phyloP scores from a whole-genome alignment of 257 asterid genomes.

The Lycium barbarum region DNA sequence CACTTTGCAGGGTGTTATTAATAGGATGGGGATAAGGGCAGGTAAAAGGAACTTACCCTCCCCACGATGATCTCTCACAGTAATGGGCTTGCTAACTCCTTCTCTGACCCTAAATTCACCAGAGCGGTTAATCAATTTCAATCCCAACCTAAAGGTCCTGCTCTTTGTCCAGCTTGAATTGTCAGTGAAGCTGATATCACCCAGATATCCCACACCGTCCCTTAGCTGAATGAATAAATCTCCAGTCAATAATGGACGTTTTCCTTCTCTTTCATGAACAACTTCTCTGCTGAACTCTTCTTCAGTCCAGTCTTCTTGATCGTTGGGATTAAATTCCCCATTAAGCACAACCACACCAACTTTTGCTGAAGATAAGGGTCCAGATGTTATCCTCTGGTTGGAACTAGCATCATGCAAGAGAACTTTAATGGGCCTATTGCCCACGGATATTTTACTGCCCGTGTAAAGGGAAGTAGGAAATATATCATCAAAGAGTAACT shows the following conservation, averaged over 20 bases:
- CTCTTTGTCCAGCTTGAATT: conserved; percentile 92
- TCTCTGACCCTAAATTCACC: conserved; percentile 60
- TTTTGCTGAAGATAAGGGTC: conserved; percentile 62
- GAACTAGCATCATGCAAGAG: conserved; percentile 56
- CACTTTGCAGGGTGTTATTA: background rate
- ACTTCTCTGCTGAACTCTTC: conserved; percentile 54
- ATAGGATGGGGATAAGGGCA: background rate
- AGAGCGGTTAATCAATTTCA: conserved; percentile 39
- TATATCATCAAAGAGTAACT: conserved; percentile 53
- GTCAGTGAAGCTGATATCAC: conserved; percentile 75
- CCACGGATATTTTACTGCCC: conserved; percentile 51
- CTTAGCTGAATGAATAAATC: conserved; percentile 53
- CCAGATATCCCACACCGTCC: conserved; percentile 70
- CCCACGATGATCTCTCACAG: conserved; percentile 92
- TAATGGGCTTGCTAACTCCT: conserved; percentile 74
- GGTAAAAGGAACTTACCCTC: conserved; percentile 61
- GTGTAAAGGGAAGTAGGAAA: conserved; percentile 71
- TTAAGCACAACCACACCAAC: conserved; percentile 64
- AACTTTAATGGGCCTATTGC: conserved; percentile 44
- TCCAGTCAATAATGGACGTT: conserved; percentile 81
- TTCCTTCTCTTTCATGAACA: conserved; percentile 76
- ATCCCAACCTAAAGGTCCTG: conserved; percentile 80
- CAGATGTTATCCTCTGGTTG: conserved; percentile 48
- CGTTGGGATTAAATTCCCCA: conserved; percentile 72
- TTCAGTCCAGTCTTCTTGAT: conserved; percentile 68